These are phyloP conservation scores for Euphorbia schlechtendalii DNA, from an alignment of 441 rosid species.

Conservation along the genomic window DNA sequence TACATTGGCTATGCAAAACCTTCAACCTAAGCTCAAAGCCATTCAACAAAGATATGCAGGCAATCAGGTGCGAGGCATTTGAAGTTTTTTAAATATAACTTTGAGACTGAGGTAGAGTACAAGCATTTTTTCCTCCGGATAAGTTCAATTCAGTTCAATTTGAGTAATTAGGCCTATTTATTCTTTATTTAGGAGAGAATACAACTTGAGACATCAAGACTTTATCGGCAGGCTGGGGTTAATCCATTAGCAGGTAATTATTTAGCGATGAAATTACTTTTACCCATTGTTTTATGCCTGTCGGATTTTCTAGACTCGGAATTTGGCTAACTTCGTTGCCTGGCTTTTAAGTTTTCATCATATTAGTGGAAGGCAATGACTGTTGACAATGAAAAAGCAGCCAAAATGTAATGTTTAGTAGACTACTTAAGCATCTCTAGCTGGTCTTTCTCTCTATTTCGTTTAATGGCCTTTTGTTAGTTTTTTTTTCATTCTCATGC, in stretches of 20 bases:
- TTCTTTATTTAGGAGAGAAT: conserved; percentile 63
- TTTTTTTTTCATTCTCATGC: background rate
- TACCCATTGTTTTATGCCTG: background rate
- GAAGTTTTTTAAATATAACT: conserved; percentile 8
- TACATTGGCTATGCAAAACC: conserved; percentile 92
- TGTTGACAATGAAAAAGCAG: background rate
- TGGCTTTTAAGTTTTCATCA: background rate
- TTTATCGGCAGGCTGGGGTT: conserved; percentile 90
- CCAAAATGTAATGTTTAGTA: background rate
- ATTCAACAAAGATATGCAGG: conserved; percentile 96
- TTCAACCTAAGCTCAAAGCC: conserved; percentile 91
- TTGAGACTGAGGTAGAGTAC: conserved; percentile 14
- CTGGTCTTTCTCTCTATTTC: background rate
- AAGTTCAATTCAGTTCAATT: conserved; percentile 14
- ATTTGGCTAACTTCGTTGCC: background rate
- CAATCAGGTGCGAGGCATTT: conserved; percentile 56
- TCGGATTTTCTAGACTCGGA: background rate
- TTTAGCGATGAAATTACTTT: conserved; percentile 1
- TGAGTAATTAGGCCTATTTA: background rate
- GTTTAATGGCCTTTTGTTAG: background rate
- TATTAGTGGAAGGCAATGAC: background rate
- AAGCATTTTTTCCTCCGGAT: background rate
- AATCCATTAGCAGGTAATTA: conserved; percentile 90
- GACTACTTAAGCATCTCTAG: background rate
- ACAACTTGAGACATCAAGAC: conserved; percentile 84